Base-by-base conservation (phyloP, 2,329 filamentous ascomycete species). In the Alternaria infectoria region DNA sequence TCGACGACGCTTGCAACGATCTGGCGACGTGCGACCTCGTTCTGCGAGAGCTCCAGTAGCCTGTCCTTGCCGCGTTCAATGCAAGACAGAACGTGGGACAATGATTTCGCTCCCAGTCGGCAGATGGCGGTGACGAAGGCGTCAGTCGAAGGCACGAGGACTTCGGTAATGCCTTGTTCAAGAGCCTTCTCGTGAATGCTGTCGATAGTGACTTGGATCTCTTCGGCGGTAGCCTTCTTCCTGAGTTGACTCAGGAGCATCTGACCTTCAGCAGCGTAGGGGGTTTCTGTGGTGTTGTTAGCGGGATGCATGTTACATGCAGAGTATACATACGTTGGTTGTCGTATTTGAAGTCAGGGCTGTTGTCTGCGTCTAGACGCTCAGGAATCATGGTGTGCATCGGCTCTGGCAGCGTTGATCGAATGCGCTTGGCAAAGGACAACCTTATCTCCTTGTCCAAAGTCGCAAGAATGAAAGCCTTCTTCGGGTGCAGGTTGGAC, bases 371-470 rank as follows among this genome's bases (percentile, higher is more conserved):
- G 80, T 98, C 95, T 78, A 97, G 96, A 69, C 91, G 93, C 56
- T 92, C 89, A 0, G 91, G 87, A 68, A 99, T 95, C 64, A 99
- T 83, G 3, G 84, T 83, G 72, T 94, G 89, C 76, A 97, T 98
- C 8, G 90, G 88, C 57, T 91, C 89, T 2, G 95, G 96, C 8
- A 99, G 84, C 6, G 96, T 98, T 66, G 94, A 94, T 79, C 96
- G 94, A 76, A 99, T 97, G 60, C 96, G 90, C 81, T 97, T 95
- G 0, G 96, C 93, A 79, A 99, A 99, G 75, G 93, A 97, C 54
- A 99, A 85, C 6, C 96, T 91, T 69, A 99, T 97, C 82, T 99
- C 96, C 83, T 98, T 98, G 77, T 99, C 96, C 62, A 99, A 83
- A 4, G 93, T 91, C 19, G 93, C 95, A 57, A 90, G 85, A 68